A percentile compares a stretch with the other conserved stretches of the same genome.
These are phyloP conservation scores for Talaromyces sp. DNA, from an alignment of 2,329 filamentous ascomycete species.

Conservation along the genomic window DNA sequence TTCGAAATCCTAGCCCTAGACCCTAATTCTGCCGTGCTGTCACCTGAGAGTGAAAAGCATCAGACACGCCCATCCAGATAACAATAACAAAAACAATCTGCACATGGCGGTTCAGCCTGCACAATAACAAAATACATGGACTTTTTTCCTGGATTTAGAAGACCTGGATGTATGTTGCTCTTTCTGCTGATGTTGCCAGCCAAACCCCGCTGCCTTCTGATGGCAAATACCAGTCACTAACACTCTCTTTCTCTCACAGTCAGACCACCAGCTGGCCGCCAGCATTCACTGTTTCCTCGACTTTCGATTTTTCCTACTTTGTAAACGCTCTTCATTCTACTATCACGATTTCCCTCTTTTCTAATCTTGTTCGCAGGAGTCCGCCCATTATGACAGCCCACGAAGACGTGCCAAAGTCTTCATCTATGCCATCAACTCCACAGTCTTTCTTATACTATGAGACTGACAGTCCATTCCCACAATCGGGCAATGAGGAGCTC, in stretches of 20 bases:
- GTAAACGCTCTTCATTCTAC: neutral
- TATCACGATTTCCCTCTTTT: neutral
- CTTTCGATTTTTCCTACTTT: neutral
- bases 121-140: constrained; percentile 13
- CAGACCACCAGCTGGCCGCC: constrained; percentile 3
- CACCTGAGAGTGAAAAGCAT: neutral
- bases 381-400: constrained; percentile 14
- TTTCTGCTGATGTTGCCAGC: constrained; percentile 10
- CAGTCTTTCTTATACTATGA: constrained; percentile 18
- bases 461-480: constrained; percentile 11
- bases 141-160: neutral
- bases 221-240: neutral
- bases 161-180: constrained; percentile 5
- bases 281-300: neutral
- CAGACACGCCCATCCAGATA: neutral
- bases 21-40: constrained; percentile 14
- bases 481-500: constrained; percentile 12
- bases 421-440: constrained; percentile 17
- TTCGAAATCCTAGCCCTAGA: constrained; percentile 16
- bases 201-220: constrained; percentile 8
- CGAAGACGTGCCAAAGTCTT: constrained; percentile 16
- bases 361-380: neutral
- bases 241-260: neutral
- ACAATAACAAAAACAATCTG: neutral
- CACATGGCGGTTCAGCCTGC: neutral